Conservation (phyloP, 192 early-diverging fungal genomes). For the Backusella macrospora region DNA sequence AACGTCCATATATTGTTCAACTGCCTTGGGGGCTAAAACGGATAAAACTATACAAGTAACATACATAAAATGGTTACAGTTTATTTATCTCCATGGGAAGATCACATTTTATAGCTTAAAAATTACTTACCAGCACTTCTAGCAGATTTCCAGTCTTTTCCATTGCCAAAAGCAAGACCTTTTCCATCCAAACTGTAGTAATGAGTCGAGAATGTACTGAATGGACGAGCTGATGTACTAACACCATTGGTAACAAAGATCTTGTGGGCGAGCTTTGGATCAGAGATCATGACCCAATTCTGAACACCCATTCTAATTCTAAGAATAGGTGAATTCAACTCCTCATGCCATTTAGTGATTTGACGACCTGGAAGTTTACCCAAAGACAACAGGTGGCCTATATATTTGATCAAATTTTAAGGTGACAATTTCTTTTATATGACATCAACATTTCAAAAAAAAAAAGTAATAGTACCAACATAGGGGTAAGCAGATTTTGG, state of each 20-base stretch:
- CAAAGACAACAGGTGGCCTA: constrained; percentile 6
- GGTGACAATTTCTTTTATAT: neutral
- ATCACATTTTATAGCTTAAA: neutral
- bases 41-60: neutral
- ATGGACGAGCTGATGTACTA: neutral
- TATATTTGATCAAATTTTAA: neutral
- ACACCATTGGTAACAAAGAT: constrained; percentile 18
- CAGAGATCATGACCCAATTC: constrained; percentile 1
- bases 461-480: constrained; percentile 5
- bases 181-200: neutral
- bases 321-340: constrained; percentile 11
- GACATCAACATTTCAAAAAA: neutral
- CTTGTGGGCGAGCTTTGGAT: constrained; percentile 15
- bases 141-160: constrained; percentile 11
- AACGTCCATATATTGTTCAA: neutral
- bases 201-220: neutral
- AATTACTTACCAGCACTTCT: neutral
- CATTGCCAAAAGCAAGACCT: neutral
- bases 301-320: constrained; percentile 18
- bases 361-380: neutral
- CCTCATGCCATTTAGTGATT: neutral
- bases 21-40: neutral
- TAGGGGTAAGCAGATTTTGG: constrained; percentile 16
- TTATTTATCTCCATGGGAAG: neutral
- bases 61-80: no score